Evolutionary conservation across 495 filamentous ascomycete species (phyloP), one percentile per base, ranked within the genome.

Genomic region (Rhizodiscina lignyota): DNA sequence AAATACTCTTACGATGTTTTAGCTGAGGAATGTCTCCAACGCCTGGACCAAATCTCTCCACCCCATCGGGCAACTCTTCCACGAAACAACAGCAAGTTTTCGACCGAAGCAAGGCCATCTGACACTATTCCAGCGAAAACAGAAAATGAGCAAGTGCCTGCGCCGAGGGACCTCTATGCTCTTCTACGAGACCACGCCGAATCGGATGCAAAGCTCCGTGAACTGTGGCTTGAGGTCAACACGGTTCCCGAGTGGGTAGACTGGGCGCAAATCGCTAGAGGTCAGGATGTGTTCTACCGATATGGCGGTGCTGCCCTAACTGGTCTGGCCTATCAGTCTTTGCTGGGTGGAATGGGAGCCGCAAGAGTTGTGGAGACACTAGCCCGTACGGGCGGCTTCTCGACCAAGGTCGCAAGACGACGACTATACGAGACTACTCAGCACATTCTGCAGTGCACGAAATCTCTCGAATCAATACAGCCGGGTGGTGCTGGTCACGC

Each of bases 231-330:
- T 0, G 64, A 87, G 47, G 59, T 82, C 33, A 77, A 73, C 43
- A 74, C 68, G 1, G 53, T 84, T 15, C 83, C 81, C 0, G 55
- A 63, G 11, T 91, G 82, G 82, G 83, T 91, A 1, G 72, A 84
- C 51, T 89, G 79, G 80, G 63, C 67, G 6, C 79, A 84, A 49
- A 77, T 92, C 42, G 56, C 66, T 41, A 56, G 79, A 45, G 78
- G 72, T 0, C 78, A 83, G 50, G 61, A 70, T 31, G 57, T 60
- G 4, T 58, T 58, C 36, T 56, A 62, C 35, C 44, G 83, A 15
- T 89, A 87, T 49, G 77, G 71, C 16, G 71, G 67, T 13, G 68
- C 77, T 3, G 70, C 66, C 22, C 48, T 78, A 11, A 72, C 63
- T 4, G 66, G 73, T 17, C 56, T 83, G 2, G 66, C 76, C 33